phyloP scores from a whole-genome alignment of 1,139 yeast species.

The Protomyces lactucae-debilis region DNA sequence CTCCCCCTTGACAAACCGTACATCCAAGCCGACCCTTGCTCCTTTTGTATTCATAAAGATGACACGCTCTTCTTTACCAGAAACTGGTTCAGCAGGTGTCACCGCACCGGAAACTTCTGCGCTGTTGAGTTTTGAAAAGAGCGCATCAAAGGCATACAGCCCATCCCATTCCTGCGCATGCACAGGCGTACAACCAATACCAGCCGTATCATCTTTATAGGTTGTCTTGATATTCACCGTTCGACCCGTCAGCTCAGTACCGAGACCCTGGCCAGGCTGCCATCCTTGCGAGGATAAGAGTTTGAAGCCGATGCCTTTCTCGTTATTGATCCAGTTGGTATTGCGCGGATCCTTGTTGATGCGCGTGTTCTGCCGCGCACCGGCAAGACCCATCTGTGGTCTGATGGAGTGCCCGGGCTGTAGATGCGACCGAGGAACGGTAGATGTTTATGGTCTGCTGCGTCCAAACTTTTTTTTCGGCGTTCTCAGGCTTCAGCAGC shows the following conservation, averaged over 20 bases:
- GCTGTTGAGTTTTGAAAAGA: constrained; percentile 70
- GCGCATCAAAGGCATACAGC: constrained; percentile 84
- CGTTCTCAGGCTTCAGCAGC: neutral
- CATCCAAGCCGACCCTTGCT: constrained; percentile 32
- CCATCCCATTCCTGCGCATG: constrained; percentile 77
- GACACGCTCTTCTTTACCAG: constrained; percentile 20
- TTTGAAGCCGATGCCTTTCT: constrained; percentile 78
- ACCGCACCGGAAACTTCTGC: constrained; percentile 25
- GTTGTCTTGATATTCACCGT: constrained; percentile 65
- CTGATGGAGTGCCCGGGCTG: neutral
- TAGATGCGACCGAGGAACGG: neutral
- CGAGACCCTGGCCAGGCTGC: constrained; percentile 87
- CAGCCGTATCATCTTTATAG: constrained; percentile 74
- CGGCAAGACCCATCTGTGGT: constrained; percentile 64
- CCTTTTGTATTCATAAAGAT: constrained; percentile 9
- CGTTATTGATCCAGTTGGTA: constrained; percentile 88
- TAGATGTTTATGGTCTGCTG: neutral
- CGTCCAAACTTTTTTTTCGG: neutral
- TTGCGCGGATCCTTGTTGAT: constrained; percentile 92
- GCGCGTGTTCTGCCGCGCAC: constrained; percentile 71
- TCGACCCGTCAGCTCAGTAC: constrained; percentile 50
- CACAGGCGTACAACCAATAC: constrained; percentile 75
- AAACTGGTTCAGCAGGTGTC: neutral
- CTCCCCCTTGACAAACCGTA: constrained; percentile 37
- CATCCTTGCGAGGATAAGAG: constrained; percentile 81